phyloP scores from a whole-genome alignment of 192 early-diverging fungal genomes.

The Irineochytrium annulatum region DNA sequence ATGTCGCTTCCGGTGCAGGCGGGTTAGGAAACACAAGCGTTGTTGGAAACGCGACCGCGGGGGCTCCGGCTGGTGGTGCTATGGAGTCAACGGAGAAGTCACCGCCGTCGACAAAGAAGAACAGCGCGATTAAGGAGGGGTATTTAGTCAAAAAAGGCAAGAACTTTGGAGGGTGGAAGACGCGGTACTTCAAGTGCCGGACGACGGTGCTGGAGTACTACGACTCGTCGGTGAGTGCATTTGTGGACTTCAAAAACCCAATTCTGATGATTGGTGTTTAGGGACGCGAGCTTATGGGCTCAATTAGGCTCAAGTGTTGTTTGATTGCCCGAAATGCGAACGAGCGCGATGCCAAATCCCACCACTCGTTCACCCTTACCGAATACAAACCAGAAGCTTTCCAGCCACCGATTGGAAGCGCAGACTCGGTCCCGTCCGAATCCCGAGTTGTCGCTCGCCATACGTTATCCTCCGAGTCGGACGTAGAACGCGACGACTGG shows the following conservation, averaged over 20 bases:
- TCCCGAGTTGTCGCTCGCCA: slow-evolving; percentile 64
- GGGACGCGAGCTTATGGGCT: slow-evolving; percentile 64
- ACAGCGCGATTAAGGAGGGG: slow-evolving; percentile 63
- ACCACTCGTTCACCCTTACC: slow-evolving; percentile 82
- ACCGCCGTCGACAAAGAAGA: not conserved
- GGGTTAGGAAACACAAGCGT: too few species aligned
- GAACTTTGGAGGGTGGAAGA: slow-evolving; percentile 96
- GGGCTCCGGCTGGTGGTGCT: not conserved
- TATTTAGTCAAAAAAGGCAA: slow-evolving; percentile 90
- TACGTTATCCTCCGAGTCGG: slow-evolving; percentile 84
- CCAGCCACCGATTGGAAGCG: slow-evolving; percentile 15
- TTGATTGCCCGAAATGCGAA: slow-evolving; percentile 52
- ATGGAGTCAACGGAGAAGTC: not conserved
- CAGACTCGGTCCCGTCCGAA: slow-evolving; percentile 17
- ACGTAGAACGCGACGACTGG: slow-evolving; percentile 89
- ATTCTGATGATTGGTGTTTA: too few species aligned
- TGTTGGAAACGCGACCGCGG: not conserved
- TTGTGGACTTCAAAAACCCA: not conserved
- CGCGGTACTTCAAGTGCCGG: slow-evolving; percentile 65
- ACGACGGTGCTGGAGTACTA: slow-evolving; percentile 68
- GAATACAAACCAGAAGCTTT: slow-evolving; percentile 55
- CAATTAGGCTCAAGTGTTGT: slow-evolving; percentile 73
- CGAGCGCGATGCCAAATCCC: slow-evolving; percentile 60
- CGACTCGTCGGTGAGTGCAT: slow-evolving; percentile 45
- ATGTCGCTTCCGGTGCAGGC: slow-evolving; percentile 32